Evolutionary conservation across 2,329 filamentous ascomycete species (phyloP).

Genomic region (Ophiostoma sp.): DNA sequence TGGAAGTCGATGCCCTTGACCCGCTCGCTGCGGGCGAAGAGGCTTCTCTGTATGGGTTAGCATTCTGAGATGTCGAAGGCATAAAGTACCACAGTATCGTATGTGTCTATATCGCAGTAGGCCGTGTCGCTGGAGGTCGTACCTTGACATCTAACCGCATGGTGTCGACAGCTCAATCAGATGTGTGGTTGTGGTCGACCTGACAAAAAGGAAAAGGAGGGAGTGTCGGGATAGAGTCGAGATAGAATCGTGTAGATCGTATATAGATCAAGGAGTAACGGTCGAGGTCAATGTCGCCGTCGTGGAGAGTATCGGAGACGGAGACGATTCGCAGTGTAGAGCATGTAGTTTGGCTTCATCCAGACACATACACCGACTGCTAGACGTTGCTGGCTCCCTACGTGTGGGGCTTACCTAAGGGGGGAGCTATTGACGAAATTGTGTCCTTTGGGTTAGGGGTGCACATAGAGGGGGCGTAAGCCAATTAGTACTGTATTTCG

Average conservation of each 20-base stretch:
- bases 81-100: neutral
- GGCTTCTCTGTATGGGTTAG: conserved; percentile 24
- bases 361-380: conserved; percentile 16
- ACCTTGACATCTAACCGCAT: conserved; percentile 30
- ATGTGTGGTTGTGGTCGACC: neutral
- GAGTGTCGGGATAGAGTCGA: neutral
- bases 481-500: neutral
- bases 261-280: neutral
- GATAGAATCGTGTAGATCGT: neutral
- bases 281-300: conserved; percentile 3
- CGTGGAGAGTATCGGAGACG: neutral
- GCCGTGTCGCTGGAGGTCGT: neutral
- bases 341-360: neutral
- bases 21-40: conserved; percentile 28
- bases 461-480: neutral
- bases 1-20: conserved; percentile 29
- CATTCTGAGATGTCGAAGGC: neutral
- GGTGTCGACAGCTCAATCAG: conserved; percentile 20
- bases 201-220: neutral
- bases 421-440: conserved; percentile 16
- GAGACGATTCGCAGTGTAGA: neutral
- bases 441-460: conserved; percentile 14
- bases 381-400: conserved; percentile 2
- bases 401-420: conserved; percentile 14
- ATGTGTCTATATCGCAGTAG: neutral